These are phyloP conservation scores for Fusarium circinatum DNA, from an alignment of 2,329 filamentous ascomycete species.

Conservation along the genomic window DNA sequence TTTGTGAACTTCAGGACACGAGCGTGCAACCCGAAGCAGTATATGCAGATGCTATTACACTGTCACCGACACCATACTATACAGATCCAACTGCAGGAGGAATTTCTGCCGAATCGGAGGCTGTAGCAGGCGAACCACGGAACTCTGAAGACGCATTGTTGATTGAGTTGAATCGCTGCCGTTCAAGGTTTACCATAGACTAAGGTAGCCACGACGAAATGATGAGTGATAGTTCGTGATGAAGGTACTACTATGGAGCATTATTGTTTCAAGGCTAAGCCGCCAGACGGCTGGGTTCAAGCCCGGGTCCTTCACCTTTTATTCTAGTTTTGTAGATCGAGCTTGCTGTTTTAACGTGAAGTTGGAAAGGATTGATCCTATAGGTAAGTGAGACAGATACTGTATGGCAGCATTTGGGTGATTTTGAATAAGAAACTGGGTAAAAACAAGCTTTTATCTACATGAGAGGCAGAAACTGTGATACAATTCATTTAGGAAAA, in stretches of 20 bases:
- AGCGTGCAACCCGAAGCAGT: background rate
- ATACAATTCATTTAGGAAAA: no score
- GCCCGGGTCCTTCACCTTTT: no score
- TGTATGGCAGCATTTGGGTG: no score
- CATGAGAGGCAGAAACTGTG: no score
- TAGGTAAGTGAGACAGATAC: no score
- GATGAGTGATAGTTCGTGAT: background rate
- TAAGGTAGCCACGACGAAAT: background rate
- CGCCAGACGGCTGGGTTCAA: background rate
- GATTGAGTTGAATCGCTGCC: background rate
- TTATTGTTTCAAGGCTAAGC: background rate
- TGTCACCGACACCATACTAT: background rate
- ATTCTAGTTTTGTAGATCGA: no score
- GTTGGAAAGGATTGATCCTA: no score
- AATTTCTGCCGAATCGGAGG: background rate
- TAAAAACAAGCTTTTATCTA: no score
- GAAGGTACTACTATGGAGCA: no score
- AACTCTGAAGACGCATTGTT: background rate
- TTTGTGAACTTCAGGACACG: background rate
- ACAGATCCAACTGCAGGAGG: background rate
- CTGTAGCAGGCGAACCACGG: background rate
- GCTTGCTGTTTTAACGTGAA: no score
- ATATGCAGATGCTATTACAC: background rate
- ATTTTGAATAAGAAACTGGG: no score
- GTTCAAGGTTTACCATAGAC: background rate